These are phyloP conservation scores for Auriculariales sp. DNA, from an alignment of 768 basidiomycete genomes.

Conservation along the genomic window DNA sequence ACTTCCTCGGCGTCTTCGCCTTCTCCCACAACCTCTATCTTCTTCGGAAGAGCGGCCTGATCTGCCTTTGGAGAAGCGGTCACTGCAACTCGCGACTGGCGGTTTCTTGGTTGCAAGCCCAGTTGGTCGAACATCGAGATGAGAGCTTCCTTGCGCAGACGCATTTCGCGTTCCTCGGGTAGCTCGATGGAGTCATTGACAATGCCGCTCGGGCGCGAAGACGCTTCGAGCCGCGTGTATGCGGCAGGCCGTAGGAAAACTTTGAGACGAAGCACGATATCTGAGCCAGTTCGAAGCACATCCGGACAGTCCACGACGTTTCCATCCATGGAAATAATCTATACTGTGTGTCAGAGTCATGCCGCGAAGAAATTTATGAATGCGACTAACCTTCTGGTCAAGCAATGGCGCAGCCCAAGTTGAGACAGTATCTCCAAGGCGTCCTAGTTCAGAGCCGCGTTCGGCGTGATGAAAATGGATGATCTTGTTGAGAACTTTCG, in stretches of 20 bases:
- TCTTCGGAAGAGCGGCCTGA: constrained; percentile 17
- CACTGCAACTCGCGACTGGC: constrained; percentile 26
- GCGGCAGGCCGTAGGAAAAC: constrained; percentile 56
- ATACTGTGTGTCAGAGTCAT: constrained; percentile 1
- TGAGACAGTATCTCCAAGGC: constrained; percentile 54
- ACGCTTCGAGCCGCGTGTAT: constrained; percentile 31
- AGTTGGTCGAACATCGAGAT: constrained; percentile 59
- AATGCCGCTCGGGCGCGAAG: constrained; percentile 22
- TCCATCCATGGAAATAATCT: constrained; percentile 57
- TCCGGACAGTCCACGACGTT: constrained; percentile 69
- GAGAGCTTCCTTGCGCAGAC: constrained; percentile 67
- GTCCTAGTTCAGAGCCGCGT: constrained; percentile 65
- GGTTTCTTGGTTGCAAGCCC: constrained; percentile 42
- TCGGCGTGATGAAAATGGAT: constrained; percentile 50
- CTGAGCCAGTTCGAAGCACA: constrained; percentile 55
- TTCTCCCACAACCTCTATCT: constrained; percentile 61
- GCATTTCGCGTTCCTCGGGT: constrained; percentile 56
- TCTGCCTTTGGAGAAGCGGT: constrained; percentile 15
- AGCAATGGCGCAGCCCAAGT: constrained; percentile 63
- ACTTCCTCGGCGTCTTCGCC: constrained; percentile 77
- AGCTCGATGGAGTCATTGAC: constrained; percentile 76
- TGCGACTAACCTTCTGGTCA: constrained; percentile 34
- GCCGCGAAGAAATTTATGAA: not conserved
- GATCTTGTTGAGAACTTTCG: constrained; percentile 31
- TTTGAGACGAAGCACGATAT: constrained; percentile 62